A percentile compares a stretch with the other conserved stretches of the same genome.
Conservation (phyloP, 2,329 filamentous ascomycete genomes). For the Aphanocladium album region DNA sequence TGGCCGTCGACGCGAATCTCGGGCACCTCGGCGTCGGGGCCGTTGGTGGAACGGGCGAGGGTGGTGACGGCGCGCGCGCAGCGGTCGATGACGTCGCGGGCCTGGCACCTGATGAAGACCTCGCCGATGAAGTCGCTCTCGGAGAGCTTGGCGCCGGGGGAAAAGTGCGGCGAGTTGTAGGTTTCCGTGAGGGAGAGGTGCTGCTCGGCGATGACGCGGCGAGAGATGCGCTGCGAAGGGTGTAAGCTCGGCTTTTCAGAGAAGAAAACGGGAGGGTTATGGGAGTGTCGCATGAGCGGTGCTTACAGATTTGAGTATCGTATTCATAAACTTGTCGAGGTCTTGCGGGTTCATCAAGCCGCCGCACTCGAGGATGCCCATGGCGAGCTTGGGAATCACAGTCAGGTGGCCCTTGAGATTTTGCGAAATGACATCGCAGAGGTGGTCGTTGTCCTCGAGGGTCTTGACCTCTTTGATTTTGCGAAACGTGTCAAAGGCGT, state of each 20-base stretch:
- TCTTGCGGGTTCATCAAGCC: constrained; percentile 74
- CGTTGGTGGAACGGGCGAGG: constrained; percentile 71
- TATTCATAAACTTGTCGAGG: constrained; percentile 93
- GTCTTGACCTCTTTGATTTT: constrained; percentile 78
- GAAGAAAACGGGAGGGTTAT: background rate
- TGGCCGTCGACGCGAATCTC: constrained; percentile 81
- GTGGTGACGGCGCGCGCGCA: constrained; percentile 73
- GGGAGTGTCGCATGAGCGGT: too few species aligned
- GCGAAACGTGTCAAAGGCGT: constrained; percentile 88
- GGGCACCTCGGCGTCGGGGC: constrained; percentile 65
- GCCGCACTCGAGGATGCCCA: constrained; percentile 88
- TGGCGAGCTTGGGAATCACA: constrained; percentile 90
- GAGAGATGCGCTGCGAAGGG: constrained; percentile 69
- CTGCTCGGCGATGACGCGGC: constrained; percentile 94
- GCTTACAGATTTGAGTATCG: constrained; percentile 76
- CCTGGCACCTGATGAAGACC: constrained; percentile 89
- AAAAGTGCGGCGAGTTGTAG: constrained; percentile 86
- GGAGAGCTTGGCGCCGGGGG: constrained; percentile 67
- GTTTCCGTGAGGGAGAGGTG: constrained; percentile 93
- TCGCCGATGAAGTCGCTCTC: constrained; percentile 87
- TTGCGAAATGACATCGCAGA: constrained; percentile 74
- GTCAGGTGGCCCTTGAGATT: constrained; percentile 84
- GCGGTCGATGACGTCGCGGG: constrained; percentile 78
- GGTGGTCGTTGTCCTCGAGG: constrained; percentile 81
- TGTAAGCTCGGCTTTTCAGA: background rate